Percentiles rank a stretch among this genome's conserved stretches.
phyloP scores from a whole-genome alignment of 1,139 yeast species.

The Oligophagozyma castellii region DNA sequence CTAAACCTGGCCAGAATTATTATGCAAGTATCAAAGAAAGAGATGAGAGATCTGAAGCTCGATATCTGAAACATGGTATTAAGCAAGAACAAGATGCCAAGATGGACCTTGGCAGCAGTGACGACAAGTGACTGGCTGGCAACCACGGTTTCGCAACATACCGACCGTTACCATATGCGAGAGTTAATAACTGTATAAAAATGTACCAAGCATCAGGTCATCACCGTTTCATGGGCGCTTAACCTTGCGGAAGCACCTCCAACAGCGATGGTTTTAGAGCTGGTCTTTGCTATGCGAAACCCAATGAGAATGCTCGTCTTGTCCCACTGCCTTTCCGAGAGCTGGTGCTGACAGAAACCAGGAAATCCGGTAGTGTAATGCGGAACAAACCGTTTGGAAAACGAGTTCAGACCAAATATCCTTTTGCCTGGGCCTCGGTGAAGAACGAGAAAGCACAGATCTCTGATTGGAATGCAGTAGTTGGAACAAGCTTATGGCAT shows the following conservation, averaged over 20 bases:
- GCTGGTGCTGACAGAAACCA: neutral
- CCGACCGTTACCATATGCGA: too few species aligned
- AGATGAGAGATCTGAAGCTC: too few species aligned
- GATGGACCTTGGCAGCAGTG: too few species aligned
- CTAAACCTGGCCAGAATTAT: too few species aligned
- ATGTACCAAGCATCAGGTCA: constrained; percentile 84
- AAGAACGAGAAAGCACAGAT: neutral
- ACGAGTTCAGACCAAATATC: too few species aligned
- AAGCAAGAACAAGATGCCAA: too few species aligned
- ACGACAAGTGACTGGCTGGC: too few species aligned
- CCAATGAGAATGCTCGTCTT: neutral
- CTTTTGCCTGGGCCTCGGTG: too few species aligned
- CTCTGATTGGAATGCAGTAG: neutral
- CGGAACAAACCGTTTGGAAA: too few species aligned
- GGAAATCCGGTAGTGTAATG: neutral
- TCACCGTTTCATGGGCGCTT: constrained; percentile 77
- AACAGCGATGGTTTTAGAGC: constrained; percentile 87
- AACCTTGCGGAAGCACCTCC: constrained; percentile 53
- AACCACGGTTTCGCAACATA: too few species aligned
- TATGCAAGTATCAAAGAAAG: too few species aligned
- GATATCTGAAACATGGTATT: too few species aligned
- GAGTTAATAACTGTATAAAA: constrained; percentile 1
- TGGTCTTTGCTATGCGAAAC: constrained; percentile 23
- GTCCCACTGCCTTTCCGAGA: neutral
- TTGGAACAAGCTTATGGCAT: neutral